Evolutionary conservation across 768 basidiomycete species (phyloP).

Genomic region (Suillus variegatus): DNA sequence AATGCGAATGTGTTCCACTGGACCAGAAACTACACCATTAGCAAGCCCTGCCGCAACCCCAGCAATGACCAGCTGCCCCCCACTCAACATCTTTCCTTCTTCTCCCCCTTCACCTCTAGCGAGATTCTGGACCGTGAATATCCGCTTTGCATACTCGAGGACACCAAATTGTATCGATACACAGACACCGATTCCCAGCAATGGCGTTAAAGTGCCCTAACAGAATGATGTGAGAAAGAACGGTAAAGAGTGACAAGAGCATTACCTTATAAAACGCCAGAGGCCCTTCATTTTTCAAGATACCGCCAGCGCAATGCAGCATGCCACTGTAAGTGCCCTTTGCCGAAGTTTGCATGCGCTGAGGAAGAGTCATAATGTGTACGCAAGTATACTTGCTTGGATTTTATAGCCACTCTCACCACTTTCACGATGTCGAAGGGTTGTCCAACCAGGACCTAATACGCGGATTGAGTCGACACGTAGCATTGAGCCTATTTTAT

Average conservation of each 20-base stretch:
- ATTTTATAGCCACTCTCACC: conserved; percentile 47
- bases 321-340: conserved; percentile 89
- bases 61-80: conserved; percentile 67
- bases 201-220: conserved; percentile 87
- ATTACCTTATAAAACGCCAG: conserved; percentile 92
- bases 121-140: conserved; percentile 67
- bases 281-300: conserved; percentile 89
- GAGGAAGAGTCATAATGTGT: conserved; percentile 18
- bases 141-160: conserved; percentile 82
- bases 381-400: conserved; percentile 9
- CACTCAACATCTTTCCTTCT: conserved; percentile 59
- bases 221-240: conserved; percentile 11
- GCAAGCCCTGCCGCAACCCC: conserved; percentile 88
- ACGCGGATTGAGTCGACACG: conserved; percentile 12
- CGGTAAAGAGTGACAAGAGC: neutral
- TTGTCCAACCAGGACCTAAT: conserved; percentile 84
- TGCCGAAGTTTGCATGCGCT: conserved; percentile 95
- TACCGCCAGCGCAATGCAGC: conserved; percentile 86
- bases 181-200: conserved; percentile 91
- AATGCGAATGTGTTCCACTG: conserved; percentile 97
- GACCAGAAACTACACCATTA: conserved; percentile 92
- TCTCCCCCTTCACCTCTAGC: conserved; percentile 60
- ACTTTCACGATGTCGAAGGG: conserved; percentile 99
- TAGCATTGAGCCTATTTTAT: neutral
- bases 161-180: conserved; percentile 96